A percentile compares a stretch with the other conserved stretches of the same genome.
Evolutionary conservation across 352 stramenopile genomes (phyloP).

Genomic region (Phytopythium kandeliae): DNA sequence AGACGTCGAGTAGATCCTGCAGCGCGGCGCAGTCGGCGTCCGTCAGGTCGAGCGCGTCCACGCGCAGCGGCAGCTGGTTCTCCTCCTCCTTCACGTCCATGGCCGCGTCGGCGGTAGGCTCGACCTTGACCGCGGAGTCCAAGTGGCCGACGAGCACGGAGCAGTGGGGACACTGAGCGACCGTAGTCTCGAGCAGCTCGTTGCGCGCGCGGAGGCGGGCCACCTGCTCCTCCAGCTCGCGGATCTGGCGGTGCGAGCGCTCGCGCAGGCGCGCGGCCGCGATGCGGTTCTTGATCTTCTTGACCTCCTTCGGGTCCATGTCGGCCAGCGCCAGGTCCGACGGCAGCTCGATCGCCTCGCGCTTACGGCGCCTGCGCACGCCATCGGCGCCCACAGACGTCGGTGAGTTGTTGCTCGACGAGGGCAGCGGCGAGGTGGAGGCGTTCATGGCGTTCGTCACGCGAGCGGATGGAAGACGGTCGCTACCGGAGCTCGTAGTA

Average conservation of each 20-base stretch:
- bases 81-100: slow-evolving; percentile 3
- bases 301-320: slow-evolving; percentile 37
- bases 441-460: not conserved
- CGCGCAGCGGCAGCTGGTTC: not conserved
- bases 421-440: not conserved
- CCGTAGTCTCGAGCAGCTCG: slow-evolving; percentile 26
- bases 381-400: not conserved
- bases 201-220: slow-evolving; percentile 25
- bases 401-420: not conserved
- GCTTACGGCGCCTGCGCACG: slow-evolving; percentile 33
- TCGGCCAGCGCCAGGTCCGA: slow-evolving; percentile 20
- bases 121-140: slow-evolving; percentile 4
- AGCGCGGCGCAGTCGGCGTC: slow-evolving; percentile 26
- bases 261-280: slow-evolving; percentile 33
- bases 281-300: slow-evolving; percentile 54
- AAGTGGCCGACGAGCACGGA: not conserved
- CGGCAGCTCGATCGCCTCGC: slow-evolving; percentile 42
- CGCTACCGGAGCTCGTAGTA: not conserved
- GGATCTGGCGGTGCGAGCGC: slow-evolving; percentile 39
- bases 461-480: no score
- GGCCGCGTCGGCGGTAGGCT: slow-evolving; percentile 1
- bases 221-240: slow-evolving; percentile 30
- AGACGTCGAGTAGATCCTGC: slow-evolving; percentile 12
- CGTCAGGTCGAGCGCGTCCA: slow-evolving; percentile 11
- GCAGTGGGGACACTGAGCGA: slow-evolving; percentile 23